Evolutionary conservation across 257 asterid genomes (phyloP), one percentile per base, ranked within the genome.

Genomic region (Nicotiana noctiflora): DNA sequence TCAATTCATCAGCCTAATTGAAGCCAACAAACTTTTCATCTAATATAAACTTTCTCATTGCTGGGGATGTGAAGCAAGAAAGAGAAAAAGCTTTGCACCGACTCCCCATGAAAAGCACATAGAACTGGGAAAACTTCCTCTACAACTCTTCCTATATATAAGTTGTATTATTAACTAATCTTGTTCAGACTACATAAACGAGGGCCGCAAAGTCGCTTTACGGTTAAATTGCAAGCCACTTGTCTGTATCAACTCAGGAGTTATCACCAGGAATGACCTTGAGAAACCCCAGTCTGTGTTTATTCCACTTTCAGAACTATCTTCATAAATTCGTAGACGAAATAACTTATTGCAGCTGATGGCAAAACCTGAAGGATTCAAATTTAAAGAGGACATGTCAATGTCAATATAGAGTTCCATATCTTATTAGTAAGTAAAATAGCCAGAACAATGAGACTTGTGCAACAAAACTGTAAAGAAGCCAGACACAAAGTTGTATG

Each of bases 321-420:
- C 94, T 93, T 96, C 98, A 92, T 96, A 91, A 90, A 92, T 90
- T 93, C 99, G 53, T 94, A 96, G 2, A 93, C 94, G 83, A 96
- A 90, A 86, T 93, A 96, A 83, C 98, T 93, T 76, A 96, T 94
- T 81, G 98, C 97, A 84, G 99, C 98, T 49, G 98, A 96, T 78
- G 99, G 98, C 65, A 96, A 85, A 66, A 96, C 99, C 99, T 95
- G 94, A 82, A 82, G 31, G 61, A n/a, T 29, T 14, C 23, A 78
- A 74, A 70, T 49, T 62, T 64, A 37, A 79, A 68, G 46, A 21
- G 25, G 60, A 25, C 60, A 61, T 21, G 59, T 23, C 78, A 72
- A 12, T 46, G 32, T 31, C 32, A 31, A 31, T 4, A 72, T 23
- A 10, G 60, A 21, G 14, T 72, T 59, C 40, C 81, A 19, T 32